These are phyloP conservation scores for Prunus mongolica DNA, from an alignment of 306 rosid species.

Conservation along the genomic window DNA sequence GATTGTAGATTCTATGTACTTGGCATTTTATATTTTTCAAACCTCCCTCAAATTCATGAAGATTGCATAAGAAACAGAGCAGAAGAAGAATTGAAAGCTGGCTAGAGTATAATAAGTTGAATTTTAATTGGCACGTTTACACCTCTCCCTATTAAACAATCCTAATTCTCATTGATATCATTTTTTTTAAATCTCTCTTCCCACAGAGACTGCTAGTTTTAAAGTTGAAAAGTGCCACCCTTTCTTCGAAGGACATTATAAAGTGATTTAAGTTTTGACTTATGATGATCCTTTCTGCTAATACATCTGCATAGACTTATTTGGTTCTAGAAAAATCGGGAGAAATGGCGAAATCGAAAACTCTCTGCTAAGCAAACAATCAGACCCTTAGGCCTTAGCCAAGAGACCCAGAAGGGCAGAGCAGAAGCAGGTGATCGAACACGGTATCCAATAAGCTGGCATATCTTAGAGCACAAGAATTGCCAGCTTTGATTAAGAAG, in stretches of 20 bases:
- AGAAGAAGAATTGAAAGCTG: slow-evolving; percentile 55
- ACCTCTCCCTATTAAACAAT: not conserved
- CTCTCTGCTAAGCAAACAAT: not conserved
- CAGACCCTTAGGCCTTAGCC: not conserved
- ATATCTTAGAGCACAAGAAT: slow-evolving; percentile 35
- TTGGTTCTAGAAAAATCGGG: too few relatives aligned
- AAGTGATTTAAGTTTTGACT: not conserved
- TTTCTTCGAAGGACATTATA: not conserved
- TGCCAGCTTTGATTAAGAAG: slow-evolving; percentile 13
- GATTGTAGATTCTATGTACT: slow-evolving; percentile 45
- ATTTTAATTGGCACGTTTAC: not conserved
- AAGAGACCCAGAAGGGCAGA: not conserved
- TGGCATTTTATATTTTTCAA: slow-evolving; percentile 23
- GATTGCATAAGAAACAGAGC: slow-evolving; percentile 36
- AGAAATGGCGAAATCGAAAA: not conserved
- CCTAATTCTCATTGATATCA: not conserved
- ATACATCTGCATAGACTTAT: too few relatives aligned
- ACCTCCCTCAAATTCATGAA: slow-evolving; percentile 32
- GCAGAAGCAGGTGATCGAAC: not conserved
- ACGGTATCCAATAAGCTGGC: slow-evolving; percentile 9
- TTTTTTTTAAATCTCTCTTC: not conserved
- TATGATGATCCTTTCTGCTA: not conserved
- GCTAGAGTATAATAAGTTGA: slow-evolving; percentile 19
- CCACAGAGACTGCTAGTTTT: not conserved
- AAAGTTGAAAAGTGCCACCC: slow-evolving; percentile 5